Evolutionary conservation across 108 stramenopile species (phyloP).

Genomic region (Mayamaea pseudoterrestris): DNA sequence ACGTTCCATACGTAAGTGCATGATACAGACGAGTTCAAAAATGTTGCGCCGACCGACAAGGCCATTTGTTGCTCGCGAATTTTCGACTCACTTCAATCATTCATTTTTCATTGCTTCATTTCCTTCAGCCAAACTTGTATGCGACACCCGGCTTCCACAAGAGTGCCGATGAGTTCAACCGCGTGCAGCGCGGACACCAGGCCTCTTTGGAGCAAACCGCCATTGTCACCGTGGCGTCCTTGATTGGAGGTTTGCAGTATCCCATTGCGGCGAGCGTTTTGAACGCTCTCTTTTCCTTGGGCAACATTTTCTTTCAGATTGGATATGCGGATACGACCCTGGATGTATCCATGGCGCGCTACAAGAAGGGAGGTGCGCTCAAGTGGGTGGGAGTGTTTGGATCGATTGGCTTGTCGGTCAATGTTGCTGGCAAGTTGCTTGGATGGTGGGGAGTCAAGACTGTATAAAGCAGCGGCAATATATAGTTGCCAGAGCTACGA

Average conservation of each 20-base stretch:
- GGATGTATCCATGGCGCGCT: constrained; percentile 59
- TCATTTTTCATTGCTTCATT: no score
- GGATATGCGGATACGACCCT: constrained; percentile 56
- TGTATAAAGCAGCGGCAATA: background rate
- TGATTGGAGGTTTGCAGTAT: constrained; percentile 74
- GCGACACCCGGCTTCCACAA: constrained; percentile 63
- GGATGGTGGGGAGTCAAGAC: constrained; percentile 11
- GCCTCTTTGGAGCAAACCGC: constrained; percentile 39
- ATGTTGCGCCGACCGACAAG: no score
- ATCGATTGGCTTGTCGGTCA: constrained; percentile 15
- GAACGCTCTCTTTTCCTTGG: constrained; percentile 32
- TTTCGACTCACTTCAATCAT: no score
- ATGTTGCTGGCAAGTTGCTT: constrained; percentile 10
- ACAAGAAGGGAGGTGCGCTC: constrained; percentile 56
- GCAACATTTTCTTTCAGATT: constrained; percentile 33
- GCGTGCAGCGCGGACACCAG: constrained; percentile 85
- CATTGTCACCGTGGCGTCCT: constrained; percentile 26
- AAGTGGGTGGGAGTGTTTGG: constrained; percentile 56
- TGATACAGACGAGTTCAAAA: no score
- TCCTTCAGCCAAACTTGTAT: constrained; percentile 87
- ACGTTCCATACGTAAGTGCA: constrained; percentile 59
- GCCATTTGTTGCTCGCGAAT: no score
- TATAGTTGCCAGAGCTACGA: no score
- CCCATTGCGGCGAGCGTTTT: constrained; percentile 16
- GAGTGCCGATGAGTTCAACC: constrained; percentile 80